phyloP scores from a whole-genome alignment of 345 rosid genomes.

The Rubroshorea leprosula region DNA sequence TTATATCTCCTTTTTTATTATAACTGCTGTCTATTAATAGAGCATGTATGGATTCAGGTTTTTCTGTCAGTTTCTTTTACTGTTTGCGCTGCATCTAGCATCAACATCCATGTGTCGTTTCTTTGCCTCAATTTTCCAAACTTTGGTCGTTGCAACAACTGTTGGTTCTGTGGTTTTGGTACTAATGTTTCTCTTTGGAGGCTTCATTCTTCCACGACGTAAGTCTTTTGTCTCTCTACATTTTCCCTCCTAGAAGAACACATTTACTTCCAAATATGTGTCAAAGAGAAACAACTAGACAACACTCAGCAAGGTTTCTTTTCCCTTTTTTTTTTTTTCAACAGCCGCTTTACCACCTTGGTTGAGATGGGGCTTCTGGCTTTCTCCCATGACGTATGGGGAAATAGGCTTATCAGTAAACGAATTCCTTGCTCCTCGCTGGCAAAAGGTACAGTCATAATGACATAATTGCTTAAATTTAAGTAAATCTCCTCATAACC shows the following conservation, averaged over 20 bases:
- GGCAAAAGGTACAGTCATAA: conserved; percentile 38
- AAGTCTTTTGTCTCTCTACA: conserved; percentile 12
- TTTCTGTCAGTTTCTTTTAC: conserved; percentile 46
- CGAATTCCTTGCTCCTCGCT: conserved; percentile 59
- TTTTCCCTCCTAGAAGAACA: not conserved
- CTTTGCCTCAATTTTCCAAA: conserved; percentile 38
- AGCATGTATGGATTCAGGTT: conserved; percentile 31
- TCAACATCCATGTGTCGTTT: conserved; percentile 47
- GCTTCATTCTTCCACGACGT: conserved; percentile 46
- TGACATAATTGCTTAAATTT: not conserved
- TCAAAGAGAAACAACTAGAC: conserved; percentile 5
- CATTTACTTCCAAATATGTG: not conserved
- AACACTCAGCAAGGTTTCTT: not conserved
- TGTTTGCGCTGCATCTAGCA: conserved; percentile 43
- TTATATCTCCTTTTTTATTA: not conserved
- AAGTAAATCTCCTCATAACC: too few relatives aligned
- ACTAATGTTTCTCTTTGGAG: conserved; percentile 47
- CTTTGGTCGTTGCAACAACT: conserved; percentile 41
- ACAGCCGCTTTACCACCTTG: conserved; percentile 46
- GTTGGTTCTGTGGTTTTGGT: conserved; percentile 32
- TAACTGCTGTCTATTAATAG: not conserved
- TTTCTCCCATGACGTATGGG: conserved; percentile 61
- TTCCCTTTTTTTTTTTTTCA: not conserved
- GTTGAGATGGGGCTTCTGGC: conserved; percentile 70
- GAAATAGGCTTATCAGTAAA: conserved; percentile 55